Base-by-base conservation (phyloP, 2,329 filamentous ascomycete genomes). In the Mycosphaerelloides madeirae region DNA sequence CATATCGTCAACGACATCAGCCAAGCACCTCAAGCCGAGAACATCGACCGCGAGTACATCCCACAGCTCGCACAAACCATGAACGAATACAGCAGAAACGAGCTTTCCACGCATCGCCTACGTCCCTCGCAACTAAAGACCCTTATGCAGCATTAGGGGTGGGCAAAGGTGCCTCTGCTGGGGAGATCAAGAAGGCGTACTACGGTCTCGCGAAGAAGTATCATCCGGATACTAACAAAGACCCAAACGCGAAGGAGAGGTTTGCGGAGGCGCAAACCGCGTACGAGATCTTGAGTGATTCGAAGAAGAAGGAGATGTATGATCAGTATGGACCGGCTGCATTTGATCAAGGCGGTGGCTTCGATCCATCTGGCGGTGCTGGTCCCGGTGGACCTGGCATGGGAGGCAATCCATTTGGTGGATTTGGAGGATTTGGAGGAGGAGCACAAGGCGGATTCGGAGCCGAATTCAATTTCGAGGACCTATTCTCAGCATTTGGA, bases 171-270 rank as follows among this genome's bases (percentile, higher is more conserved):
- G 87, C 93, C n/a, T 83, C 87, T 1, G 73, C 88, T 3, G 74
- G 81, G 48, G 91, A 97, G 29, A 97, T 98, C 65, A 98, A 98
- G 67, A 97, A 96, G 68, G 90, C 93, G 3, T 98, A 98, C 73
- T 98, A 98, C 65, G 87, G 90, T 39, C 75, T 97, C 47, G 93
- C 93, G 15, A 98, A 98, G 70, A 98, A 97, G 64, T 98, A 81
- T 65, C 93, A 98, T 61, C 93, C 93, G 7, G 93, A 98, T 65
- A 97, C 93, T 29, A 98, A 97, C 75, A 97, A 97, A 67, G 93
- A 97, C 57, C 68, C 87, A 2, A 78, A 74, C n/a, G 90, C 93
- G 29, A 97, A 97, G 66, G 93, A 97, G 59, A 91, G 86, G 60
- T 98, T 98, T 61, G 79, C 84, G 52, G 91, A 96, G 57, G 87